These are phyloP conservation scores for Sporothrix pallida DNA, from an alignment of 2,329 filamentous ascomycete genomes.

Conservation along the genomic window DNA sequence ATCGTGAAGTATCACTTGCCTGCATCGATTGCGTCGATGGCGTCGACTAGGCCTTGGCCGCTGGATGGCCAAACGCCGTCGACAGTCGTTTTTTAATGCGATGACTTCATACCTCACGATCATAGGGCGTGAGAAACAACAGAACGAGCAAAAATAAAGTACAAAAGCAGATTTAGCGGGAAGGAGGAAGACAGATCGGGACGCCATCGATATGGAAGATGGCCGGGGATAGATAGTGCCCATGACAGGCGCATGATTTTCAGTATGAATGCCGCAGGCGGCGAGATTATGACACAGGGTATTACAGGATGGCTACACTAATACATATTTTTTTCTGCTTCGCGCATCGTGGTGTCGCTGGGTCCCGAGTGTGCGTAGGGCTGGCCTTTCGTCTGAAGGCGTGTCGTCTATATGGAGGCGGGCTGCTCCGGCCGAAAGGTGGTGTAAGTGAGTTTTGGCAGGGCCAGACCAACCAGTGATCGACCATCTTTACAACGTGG, in stretches of 20 bases:
- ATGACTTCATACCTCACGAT: slow-evolving; percentile 22
- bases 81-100: not conserved
- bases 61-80: not conserved
- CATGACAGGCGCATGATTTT: not conserved
- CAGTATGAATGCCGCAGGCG: not conserved
- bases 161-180: not conserved
- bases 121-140: not conserved
- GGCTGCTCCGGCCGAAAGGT: slow-evolving; percentile 35
- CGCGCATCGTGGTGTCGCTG: slow-evolving; percentile 14
- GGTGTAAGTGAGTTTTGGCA: not conserved
- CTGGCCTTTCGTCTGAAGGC: not conserved
- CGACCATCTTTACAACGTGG: not conserved
- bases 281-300: slow-evolving; percentile 4
- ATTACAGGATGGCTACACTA: slow-evolving; percentile 24
- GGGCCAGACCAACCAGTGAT: not conserved
- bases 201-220: not conserved
- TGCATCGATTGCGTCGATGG: slow-evolving; percentile 24
- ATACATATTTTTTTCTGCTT: not conserved
- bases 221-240: not conserved
- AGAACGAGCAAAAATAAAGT: not conserved
- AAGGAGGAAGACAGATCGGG: not conserved
- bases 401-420: slow-evolving; percentile 25
- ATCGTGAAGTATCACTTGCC: not conserved
- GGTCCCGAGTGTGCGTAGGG: slow-evolving; percentile 25
- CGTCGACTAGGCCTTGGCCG: not conserved